Base-by-base conservation (phyloP, 108 stramenopile genomes). In the Nitzschia sp. region DNA sequence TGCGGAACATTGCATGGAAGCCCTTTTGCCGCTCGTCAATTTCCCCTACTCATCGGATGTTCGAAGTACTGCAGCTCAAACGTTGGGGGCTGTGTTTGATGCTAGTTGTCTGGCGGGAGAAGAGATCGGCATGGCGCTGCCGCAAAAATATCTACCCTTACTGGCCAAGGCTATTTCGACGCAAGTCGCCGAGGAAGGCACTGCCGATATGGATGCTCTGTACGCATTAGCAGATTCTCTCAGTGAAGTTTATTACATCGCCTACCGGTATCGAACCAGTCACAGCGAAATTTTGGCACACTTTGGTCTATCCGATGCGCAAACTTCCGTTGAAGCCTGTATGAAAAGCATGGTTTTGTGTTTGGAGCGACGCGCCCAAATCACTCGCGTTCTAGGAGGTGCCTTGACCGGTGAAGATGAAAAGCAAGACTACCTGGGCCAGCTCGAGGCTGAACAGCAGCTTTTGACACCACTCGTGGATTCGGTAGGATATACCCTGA, bases 41-140 rank as follows among this genome's bases (percentile, higher is more conserved):
- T 91, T 87, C 60, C 69, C 75, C 45, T 94, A 91, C 70, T 89
- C 85, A 25, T 75, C 88, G 11, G 90, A 91, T 46, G 83, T 94
- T 17, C 86, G 93, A 9, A 77, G 83, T 22, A 83, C 87, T 19
- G 59, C 88, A 9, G 76, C 87, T 15, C 83, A 86, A 63, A 85
- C 93, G 6, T 54, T 90, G 15, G 83, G 81, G n/a, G 86, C 88
- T 54, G 65, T 90, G 17, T 94, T 88, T 72, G 89, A 91, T 48
- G 78, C 88, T 8, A 77, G 87, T 8, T 87, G 88, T 63, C 75
- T 65, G 1, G 64, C 72, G 58, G 88, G 82, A 1, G 66, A 69
- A 45, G 72, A 83, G 16, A 58, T 54, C 21, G 79, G 68, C 53
- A 69, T 58, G 50, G n/a, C 48, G 1, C 50, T 75, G 38, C 72